These are phyloP conservation scores for Candida albicans DNA, from an alignment of 1,139 yeast species.

Conservation along the genomic window DNA sequence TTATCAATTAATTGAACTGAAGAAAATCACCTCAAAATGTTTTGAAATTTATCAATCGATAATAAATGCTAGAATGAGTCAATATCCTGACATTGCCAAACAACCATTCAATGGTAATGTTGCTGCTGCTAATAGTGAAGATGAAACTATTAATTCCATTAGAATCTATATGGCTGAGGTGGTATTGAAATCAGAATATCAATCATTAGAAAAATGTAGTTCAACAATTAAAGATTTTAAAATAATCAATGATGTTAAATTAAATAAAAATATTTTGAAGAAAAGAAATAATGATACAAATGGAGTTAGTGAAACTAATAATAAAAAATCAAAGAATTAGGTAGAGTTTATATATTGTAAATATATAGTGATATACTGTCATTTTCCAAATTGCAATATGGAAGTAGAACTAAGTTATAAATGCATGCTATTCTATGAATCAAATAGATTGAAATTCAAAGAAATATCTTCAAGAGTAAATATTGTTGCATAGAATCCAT, in stretches of 20 bases:
- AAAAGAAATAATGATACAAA: constrained; percentile 34
- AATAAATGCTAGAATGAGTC: constrained; percentile 32
- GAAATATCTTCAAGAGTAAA: too few relatives aligned
- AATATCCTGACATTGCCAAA: constrained; percentile 41
- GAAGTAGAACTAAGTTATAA: neutral
- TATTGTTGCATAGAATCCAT: too few relatives aligned
- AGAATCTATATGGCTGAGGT: constrained; percentile 48
- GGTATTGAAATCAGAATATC: constrained; percentile 55
- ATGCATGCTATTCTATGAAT: too few relatives aligned
- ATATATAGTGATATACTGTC: neutral
- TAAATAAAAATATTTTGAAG: constrained; percentile 56
- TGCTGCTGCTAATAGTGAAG: constrained; percentile 17
- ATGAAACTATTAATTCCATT: constrained; percentile 7
- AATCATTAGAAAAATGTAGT: constrained; percentile 45
- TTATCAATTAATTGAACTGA: constrained; percentile 45
- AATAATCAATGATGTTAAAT: constrained; percentile 56
- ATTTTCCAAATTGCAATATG: neutral
- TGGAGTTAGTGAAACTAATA: neutral
- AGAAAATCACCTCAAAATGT: constrained; percentile 39
- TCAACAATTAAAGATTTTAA: constrained; percentile 18
- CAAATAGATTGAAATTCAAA: too few relatives aligned
- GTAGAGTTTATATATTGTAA: neutral
- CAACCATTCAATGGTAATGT: constrained; percentile 19
- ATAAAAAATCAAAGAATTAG: neutral
- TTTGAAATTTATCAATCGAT: constrained; percentile 32